Evolutionary conservation across 805 yeast genomes (phyloP).

Genomic region (Yarrowia phangngaensis): DNA sequence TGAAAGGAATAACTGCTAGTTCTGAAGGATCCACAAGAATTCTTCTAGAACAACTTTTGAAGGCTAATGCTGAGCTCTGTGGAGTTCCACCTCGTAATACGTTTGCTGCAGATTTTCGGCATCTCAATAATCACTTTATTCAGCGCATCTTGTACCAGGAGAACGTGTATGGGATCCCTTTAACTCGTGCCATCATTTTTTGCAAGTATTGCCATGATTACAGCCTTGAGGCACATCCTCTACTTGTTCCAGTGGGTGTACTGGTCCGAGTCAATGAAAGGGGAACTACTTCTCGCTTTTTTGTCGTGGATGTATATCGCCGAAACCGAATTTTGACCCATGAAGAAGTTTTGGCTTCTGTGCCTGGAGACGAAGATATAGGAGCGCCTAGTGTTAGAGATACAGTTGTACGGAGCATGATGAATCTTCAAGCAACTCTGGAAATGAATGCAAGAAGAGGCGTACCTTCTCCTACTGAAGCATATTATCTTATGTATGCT

Average conservation of each 20-base stretch:
- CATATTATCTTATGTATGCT: constrained; percentile 15
- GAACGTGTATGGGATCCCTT: constrained; percentile 6
- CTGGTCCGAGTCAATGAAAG: constrained; percentile 12
- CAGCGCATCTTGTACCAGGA: constrained; percentile 1
- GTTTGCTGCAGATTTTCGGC: not conserved
- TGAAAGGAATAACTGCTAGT: not conserved
- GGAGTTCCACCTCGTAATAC: constrained; percentile 15
- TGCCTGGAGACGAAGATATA: constrained; percentile 11
- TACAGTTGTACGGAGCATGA: constrained; percentile 4
- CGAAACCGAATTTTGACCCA: constrained; percentile 22
- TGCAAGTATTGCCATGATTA: constrained; percentile 4
- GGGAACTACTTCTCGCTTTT: constrained; percentile 4
- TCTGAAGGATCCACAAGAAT: not conserved
- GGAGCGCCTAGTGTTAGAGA: constrained; percentile 11
- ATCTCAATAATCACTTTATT: constrained; percentile 10
- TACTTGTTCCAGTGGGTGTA: constrained; percentile 6
- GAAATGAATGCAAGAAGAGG: constrained; percentile 14
- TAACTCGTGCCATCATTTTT: constrained; percentile 11
- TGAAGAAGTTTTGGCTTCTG: constrained; percentile 2
- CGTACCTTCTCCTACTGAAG: constrained; percentile 19
- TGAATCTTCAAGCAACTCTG: constrained; percentile 18
- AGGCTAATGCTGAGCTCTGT: not conserved
- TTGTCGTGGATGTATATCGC: constrained; percentile 14
- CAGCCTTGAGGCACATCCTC: constrained; percentile 14
- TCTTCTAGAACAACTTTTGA: not conserved